A percentile compares a stretch with the other conserved stretches of the same genome.
These are phyloP conservation scores for Aspergillus ruber DNA, from an alignment of 2,329 filamentous ascomycete genomes.

Conservation along the genomic window DNA sequence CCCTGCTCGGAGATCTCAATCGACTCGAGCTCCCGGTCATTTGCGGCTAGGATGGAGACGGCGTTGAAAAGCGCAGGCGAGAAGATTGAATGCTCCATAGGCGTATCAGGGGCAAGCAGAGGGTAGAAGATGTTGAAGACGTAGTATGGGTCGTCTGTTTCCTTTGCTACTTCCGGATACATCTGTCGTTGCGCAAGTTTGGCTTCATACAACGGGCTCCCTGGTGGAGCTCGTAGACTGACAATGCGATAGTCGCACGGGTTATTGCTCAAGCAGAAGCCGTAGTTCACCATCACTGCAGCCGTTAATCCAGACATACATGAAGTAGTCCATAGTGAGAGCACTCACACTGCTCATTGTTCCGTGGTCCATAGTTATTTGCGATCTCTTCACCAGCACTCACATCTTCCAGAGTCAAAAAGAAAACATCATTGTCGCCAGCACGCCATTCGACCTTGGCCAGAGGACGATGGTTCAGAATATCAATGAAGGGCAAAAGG, in stretches of 20 bases:
- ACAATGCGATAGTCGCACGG: slow-evolving; percentile 40
- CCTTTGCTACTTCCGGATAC: slow-evolving; percentile 25
- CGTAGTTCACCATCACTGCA: slow-evolving; percentile 41
- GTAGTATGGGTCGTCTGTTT: slow-evolving; percentile 34
- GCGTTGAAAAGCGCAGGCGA: slow-evolving; percentile 39
- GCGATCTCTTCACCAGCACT: slow-evolving; percentile 49
- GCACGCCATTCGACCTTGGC: slow-evolving; percentile 55
- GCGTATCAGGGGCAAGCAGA: slow-evolving; percentile 24
- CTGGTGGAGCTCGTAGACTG: slow-evolving; percentile 32
- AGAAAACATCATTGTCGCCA: slow-evolving; percentile 30
- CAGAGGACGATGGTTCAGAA: slow-evolving; percentile 63
- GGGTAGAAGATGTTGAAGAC: slow-evolving; percentile 42
- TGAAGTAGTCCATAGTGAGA: neutral
- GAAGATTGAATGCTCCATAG: slow-evolving; percentile 37
- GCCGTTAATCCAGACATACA: neutral
- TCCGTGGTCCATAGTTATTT: slow-evolving; percentile 72
- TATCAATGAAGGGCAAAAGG: slow-evolving; percentile 63
- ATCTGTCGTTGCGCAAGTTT: slow-evolving; percentile 28
- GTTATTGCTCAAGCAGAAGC: slow-evolving; percentile 39
- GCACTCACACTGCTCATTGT: slow-evolving; percentile 57
- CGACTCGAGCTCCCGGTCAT: slow-evolving; percentile 34
- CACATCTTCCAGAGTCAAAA: slow-evolving; percentile 43
- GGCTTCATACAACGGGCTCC: slow-evolving; percentile 32
- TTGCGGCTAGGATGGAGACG: slow-evolving; percentile 36
- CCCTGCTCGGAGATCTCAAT: slow-evolving; percentile 25